Conservation (phyloP, 2,329 filamentous ascomycete genomes). For the Teratosphaeria epicoccoides region DNA sequence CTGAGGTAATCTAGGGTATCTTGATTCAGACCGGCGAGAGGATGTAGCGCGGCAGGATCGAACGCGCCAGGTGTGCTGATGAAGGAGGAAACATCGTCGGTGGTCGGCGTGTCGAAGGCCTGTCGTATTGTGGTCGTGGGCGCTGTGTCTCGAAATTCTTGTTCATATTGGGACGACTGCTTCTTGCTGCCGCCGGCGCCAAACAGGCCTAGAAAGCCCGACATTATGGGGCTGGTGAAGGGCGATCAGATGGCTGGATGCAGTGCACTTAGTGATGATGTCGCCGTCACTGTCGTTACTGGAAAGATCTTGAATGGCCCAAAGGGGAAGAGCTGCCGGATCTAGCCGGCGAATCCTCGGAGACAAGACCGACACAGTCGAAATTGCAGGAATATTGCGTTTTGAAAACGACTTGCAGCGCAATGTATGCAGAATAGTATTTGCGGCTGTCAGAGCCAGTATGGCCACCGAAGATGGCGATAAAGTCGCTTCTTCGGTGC, state of each 20-base stretch:
- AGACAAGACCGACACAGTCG: not conserved
- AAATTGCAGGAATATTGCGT: not conserved
- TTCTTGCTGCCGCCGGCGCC: not conserved
- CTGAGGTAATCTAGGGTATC: conserved; percentile 90
- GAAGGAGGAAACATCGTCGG: conserved; percentile 69
- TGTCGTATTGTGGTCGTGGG: not conserved
- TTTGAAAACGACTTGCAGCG: not conserved
- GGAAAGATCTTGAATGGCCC: not conserved
- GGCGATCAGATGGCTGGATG: not conserved
- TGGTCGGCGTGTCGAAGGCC: not conserved
- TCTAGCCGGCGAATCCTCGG: not conserved
- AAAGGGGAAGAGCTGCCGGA: not conserved
- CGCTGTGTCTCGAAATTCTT: not conserved
- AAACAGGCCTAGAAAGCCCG: not conserved
- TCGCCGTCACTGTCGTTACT: not conserved
- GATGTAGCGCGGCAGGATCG: conserved; percentile 82
- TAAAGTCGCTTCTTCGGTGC: not conserved
- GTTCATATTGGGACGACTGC: not conserved
- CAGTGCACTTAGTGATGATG: not conserved
- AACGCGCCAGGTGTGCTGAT: conserved; percentile 65
- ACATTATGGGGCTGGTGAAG: not conserved
- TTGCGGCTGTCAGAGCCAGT: not conserved
- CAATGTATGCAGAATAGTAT: too few species aligned
- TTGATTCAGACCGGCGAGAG: conserved; percentile 83
- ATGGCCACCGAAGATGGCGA: not conserved